These are phyloP conservation scores for Lasiodiplodia gonubiensis DNA, from an alignment of 2,329 filamentous ascomycete species.

Conservation along the genomic window DNA sequence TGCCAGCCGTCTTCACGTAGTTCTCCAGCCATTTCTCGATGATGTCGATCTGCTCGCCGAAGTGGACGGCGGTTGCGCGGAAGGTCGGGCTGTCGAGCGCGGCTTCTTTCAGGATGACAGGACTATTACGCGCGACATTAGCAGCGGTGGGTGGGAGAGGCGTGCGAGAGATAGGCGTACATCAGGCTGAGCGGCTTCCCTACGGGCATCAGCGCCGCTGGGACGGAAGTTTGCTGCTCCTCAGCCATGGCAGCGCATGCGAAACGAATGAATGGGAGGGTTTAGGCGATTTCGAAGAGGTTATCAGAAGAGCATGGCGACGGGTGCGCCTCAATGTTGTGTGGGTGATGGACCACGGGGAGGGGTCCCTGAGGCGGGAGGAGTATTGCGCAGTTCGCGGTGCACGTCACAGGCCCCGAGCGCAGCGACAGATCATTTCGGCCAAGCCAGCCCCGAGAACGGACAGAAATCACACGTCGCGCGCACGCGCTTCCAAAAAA, in stretches of 20 bases:
- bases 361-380: constrained; percentile 20
- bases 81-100: constrained; percentile 96
- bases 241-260: constrained; percentile 41
- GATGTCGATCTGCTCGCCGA: constrained; percentile 87
- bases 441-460: constrained; percentile 12
- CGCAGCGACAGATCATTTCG: constrained; percentile 25
- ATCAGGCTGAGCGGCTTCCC: constrained; percentile 50
- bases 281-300: background rate
- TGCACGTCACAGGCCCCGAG: constrained; percentile 28
- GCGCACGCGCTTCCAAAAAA: background rate
- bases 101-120: constrained; percentile 90
- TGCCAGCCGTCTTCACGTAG: constrained; percentile 67
- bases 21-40: constrained; percentile 91
- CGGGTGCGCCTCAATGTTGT: constrained; percentile 8
- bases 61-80: constrained; percentile 83
- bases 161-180: constrained; percentile 36
- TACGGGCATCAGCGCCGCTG: constrained; percentile 47
- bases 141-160: background rate
- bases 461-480: constrained; percentile 7
- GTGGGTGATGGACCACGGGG: constrained; percentile 6
- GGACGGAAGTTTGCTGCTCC: constrained; percentile 35
- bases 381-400: constrained; percentile 12
- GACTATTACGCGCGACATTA: constrained; percentile 52
- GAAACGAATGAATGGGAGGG: background rate
- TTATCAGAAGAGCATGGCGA: constrained; percentile 18